A percentile compares a stretch with the other conserved stretches of the same genome.
phyloP scores from a whole-genome alignment of 345 rosid genomes.

The Nasturtium officinale region DNA sequence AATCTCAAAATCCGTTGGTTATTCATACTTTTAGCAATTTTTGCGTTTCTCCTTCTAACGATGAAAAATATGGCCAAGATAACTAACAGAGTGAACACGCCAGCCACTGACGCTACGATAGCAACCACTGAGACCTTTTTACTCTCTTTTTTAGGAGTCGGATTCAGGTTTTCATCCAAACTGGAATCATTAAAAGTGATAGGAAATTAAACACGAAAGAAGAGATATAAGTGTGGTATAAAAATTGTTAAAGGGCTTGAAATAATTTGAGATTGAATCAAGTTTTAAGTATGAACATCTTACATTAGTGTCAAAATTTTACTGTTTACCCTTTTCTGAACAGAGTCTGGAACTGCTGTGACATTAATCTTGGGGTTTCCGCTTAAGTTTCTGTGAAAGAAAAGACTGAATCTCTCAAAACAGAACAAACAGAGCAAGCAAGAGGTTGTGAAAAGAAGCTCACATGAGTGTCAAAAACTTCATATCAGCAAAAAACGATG shows the following conservation, averaged over 20 bases:
- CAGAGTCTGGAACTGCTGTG: slow-evolving; percentile 34
- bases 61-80: slow-evolving; percentile 3
- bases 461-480: slow-evolving; percentile 51
- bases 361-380: slow-evolving; percentile 33
- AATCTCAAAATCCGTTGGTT: neutral
- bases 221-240: neutral
- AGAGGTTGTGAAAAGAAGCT: slow-evolving; percentile 8
- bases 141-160: neutral
- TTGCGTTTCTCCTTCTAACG: neutral
- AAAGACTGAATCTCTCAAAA: neutral
- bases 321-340: slow-evolving; percentile 3
- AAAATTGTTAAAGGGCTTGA: neutral
- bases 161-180: neutral
- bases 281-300: neutral
- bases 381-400: slow-evolving; percentile 35
- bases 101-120: slow-evolving; percentile 23
- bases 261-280: neutral
- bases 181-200: slow-evolving; percentile 4
- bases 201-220: neutral
- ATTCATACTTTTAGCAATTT: slow-evolving; percentile 10
- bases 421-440: neutral
- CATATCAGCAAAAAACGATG: slow-evolving; percentile 51
- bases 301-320: slow-evolving; percentile 35
- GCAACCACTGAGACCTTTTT: neutral
- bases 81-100: neutral